A percentile compares a stretch with the other conserved stretches of the same genome.
Conservation (phyloP, 164 flowering plant species). For the Kalanchoe fedtschenkoi region DNA sequence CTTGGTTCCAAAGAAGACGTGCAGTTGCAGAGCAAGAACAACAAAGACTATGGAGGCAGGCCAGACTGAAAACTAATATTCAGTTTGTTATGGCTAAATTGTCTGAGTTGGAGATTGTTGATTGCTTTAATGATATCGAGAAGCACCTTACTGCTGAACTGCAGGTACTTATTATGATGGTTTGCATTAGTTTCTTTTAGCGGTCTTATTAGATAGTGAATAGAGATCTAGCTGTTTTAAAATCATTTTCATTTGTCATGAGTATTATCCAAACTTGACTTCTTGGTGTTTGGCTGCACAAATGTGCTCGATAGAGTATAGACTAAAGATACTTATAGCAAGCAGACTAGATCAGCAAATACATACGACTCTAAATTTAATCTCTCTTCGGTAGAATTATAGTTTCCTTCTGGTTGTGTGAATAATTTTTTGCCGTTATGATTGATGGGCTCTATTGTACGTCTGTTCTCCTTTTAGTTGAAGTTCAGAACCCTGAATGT, state of each 20-base stretch:
- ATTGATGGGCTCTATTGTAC: too few species aligned
- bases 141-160: conserved; percentile 59
- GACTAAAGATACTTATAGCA: not conserved
- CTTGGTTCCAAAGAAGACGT: conserved; percentile 93
- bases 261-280: not conserved
- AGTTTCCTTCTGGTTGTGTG: too few species aligned
- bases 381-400: too few species aligned
- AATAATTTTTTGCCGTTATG: too few species aligned
- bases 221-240: not conserved
- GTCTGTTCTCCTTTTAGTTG: too few species aligned
- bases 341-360: not conserved
- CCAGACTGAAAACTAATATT: conserved; percentile 73
- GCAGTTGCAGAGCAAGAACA: conserved; percentile 89
- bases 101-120: conserved; percentile 87
- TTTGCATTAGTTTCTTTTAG: not conserved
- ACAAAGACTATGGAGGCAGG: conserved; percentile 78
- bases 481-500: too few species aligned
- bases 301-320: not conserved
- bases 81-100: conserved; percentile 46
- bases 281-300: not conserved
- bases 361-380: too few species aligned
- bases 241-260: not conserved
- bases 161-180: conserved; percentile 35
- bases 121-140: conserved; percentile 82
- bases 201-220: too few species aligned